A percentile compares a stretch with the other conserved stretches of the same genome.
phyloP scores from a whole-genome alignment of 352 stramenopile species.

The Phytopythium cucurbitacearum region DNA sequence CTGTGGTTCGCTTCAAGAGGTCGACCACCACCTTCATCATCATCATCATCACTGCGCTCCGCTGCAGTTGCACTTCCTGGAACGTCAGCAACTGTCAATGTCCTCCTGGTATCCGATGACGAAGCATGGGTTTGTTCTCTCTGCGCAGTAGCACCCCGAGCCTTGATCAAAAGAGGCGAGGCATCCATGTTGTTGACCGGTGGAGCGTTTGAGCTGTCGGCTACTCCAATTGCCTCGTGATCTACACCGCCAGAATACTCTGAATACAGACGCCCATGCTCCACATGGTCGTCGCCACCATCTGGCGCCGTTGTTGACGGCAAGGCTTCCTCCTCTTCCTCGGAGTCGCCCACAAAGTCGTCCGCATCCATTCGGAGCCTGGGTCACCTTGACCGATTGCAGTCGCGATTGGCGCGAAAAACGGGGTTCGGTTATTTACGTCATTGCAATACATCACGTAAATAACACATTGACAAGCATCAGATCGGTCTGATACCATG shows the following conservation, averaged over 20 bases:
- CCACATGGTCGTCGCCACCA: slow-evolving; percentile 1
- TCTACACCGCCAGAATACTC: neutral
- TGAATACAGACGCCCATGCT: neutral
- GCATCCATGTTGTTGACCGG: neutral
- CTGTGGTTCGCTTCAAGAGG: neutral
- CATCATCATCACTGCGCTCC: slow-evolving; percentile 2
- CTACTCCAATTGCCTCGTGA: slow-evolving; percentile 1
- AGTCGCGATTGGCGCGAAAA: neutral
- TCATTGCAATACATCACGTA: neutral
- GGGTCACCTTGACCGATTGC: neutral
- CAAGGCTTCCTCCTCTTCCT: slow-evolving; percentile 24
- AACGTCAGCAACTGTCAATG: neutral
- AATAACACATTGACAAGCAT: too few relatives aligned
- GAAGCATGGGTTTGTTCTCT: too few relatives aligned
- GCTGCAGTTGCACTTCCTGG: neutral
- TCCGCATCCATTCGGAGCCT: slow-evolving; percentile 27
- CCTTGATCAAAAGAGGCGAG: too few relatives aligned
- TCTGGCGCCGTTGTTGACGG: slow-evolving; percentile 2
- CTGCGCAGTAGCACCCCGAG: too few relatives aligned
- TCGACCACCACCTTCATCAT: neutral
- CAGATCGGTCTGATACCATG: too few relatives aligned
- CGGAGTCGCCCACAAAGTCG: slow-evolving; percentile 58
- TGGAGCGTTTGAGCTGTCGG: slow-evolving; percentile 1
- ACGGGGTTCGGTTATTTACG: neutral
- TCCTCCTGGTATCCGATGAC: neutral